Evolutionary conservation across 1,284 basidiomycete species (phyloP).

Genomic region (Moniliophthora roreri): DNA sequence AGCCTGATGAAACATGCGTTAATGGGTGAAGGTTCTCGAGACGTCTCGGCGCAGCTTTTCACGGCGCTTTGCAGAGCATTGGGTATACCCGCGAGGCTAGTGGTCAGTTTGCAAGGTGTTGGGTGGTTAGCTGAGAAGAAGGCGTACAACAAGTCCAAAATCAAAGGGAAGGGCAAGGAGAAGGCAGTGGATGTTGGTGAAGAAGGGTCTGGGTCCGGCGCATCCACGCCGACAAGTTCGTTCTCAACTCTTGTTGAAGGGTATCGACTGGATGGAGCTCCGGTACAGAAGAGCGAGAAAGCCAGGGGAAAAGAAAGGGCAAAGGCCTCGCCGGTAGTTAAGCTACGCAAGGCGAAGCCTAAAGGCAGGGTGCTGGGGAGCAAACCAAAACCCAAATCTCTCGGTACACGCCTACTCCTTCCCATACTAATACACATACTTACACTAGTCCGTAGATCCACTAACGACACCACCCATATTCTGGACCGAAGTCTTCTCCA

Average conservation of each 20-base stretch:
- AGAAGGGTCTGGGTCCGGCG: conserved; percentile 40
- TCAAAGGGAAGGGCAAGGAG: conserved; percentile 27
- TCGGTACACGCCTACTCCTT: neutral
- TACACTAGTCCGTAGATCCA: no score
- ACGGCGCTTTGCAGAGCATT: conserved; percentile 87
- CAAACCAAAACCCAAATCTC: conserved; percentile 3
- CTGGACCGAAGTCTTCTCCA: conserved; percentile 97
- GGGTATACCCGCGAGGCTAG: conserved; percentile 85
- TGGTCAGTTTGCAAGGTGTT: conserved; percentile 89
- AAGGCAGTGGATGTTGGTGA: conserved; percentile 29
- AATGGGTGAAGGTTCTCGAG: conserved; percentile 79
- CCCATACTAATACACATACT: conserved; percentile 17
- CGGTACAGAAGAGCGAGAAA: conserved; percentile 40
- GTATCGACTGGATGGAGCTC: conserved; percentile 37
- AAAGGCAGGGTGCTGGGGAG: conserved; percentile 43
- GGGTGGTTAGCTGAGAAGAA: conserved; percentile 75
- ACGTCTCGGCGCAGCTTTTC: conserved; percentile 90
- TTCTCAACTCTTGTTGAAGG: conserved; percentile 23
- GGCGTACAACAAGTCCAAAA: conserved; percentile 45
- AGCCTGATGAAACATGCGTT: conserved; percentile 90
- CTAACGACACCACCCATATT: conserved; percentile 81
- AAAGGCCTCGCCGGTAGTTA: conserved; percentile 48
- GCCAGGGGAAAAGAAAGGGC: conserved; percentile 56
- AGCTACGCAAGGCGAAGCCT: conserved; percentile 51
- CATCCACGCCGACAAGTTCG: conserved; percentile 2